Percentiles rank a stretch among this genome's conserved stretches.
phyloP scores from a whole-genome alignment of 768 basidiomycete genomes.

The Mycena galericulata region DNA sequence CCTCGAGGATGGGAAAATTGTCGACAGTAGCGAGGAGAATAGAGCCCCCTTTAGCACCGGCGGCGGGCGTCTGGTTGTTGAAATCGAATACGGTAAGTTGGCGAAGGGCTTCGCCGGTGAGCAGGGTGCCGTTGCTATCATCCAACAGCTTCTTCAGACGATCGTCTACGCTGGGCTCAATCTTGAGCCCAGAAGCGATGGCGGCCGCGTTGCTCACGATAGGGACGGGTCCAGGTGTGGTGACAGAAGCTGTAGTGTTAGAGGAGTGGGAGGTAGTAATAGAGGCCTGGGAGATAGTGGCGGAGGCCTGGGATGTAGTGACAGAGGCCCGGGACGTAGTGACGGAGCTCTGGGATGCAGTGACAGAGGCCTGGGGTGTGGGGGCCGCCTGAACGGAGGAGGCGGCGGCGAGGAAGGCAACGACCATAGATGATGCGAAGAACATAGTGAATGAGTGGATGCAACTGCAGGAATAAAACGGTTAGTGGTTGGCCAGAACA shows the following conservation, averaged over 20 bases:
- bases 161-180: neutral
- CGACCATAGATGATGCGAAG: neutral
- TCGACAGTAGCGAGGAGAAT: conserved; percentile 14
- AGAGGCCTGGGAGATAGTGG: too few relatives aligned
- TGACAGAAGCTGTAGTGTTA: too few relatives aligned
- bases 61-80: neutral
- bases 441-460: neutral
- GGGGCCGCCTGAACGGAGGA: neutral
- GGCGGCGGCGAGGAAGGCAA: neutral
- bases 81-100: conserved; percentile 8
- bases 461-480: too few relatives aligned
- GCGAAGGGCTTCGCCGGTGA: conserved; percentile 1
- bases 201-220: neutral
- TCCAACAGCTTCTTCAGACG: neutral
- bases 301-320: too few relatives aligned
- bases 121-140: neutral
- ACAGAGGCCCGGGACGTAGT: too few relatives aligned
- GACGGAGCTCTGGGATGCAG: too few relatives aligned
- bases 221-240: neutral
- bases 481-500: too few relatives aligned
- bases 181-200: neutral
- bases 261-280: too few relatives aligned
- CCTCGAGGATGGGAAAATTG: conserved; percentile 12
- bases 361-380: neutral
- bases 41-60: neutral